These are phyloP conservation scores for Knoxdaviesia proteae DNA, from an alignment of 2,329 filamentous ascomycete genomes.

Conservation along the genomic window DNA sequence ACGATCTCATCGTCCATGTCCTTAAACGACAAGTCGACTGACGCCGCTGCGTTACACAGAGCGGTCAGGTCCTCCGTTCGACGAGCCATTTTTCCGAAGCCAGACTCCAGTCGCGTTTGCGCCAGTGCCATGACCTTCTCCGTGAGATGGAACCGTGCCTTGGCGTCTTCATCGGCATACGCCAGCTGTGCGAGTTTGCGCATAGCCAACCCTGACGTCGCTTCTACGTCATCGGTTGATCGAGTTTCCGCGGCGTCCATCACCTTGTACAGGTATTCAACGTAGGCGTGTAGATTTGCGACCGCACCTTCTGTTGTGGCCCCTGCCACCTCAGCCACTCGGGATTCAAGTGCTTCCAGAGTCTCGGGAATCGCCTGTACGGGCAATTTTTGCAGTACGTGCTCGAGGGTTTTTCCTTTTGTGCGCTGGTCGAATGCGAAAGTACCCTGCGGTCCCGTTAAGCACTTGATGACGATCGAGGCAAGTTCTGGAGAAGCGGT, in stretches of 20 bases:
- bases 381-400: constrained; percentile 40
- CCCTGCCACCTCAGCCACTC: constrained; percentile 10
- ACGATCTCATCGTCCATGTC: constrained; percentile 34
- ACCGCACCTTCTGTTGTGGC: constrained; percentile 2
- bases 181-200: constrained; percentile 32
- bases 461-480: constrained; percentile 36
- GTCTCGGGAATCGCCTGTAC: constrained; percentile 31
- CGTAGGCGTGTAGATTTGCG: constrained; percentile 23
- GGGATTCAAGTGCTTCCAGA: constrained; percentile 25
- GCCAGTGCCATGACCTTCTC: constrained; percentile 32
- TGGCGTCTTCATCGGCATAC: constrained; percentile 25
- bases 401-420: constrained; percentile 68
- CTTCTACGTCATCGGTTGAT: constrained; percentile 10
- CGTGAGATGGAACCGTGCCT: constrained; percentile 22
- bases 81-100: constrained; percentile 35
- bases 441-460: constrained; percentile 50
- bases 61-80: constrained; percentile 29
- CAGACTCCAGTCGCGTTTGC: constrained; percentile 33
- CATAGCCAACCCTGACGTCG: constrained; percentile 19
- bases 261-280: constrained; percentile 32
- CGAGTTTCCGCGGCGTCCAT: constrained; percentile 16
- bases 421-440: constrained; percentile 75
- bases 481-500: constrained; percentile 39
- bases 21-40: constrained; percentile 29
- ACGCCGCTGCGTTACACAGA: constrained; percentile 31